Evolutionary conservation across 208 protist species (phyloP).

Genomic region (Trypanosoma conorhini): DNA sequence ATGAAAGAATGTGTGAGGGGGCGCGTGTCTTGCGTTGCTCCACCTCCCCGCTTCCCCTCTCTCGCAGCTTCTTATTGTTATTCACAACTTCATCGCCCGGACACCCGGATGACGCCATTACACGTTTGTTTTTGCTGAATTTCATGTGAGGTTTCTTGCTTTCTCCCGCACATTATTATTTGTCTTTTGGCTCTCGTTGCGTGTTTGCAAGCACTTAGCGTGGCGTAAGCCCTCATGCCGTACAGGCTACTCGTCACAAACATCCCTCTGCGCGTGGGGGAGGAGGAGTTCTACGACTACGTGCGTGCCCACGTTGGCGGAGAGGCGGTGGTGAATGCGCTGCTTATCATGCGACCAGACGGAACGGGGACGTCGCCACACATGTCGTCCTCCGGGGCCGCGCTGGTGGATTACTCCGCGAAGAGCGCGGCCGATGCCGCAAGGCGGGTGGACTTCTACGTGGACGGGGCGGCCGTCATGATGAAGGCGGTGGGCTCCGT

Average conservation of each 20-base stretch:
- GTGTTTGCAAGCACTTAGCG: not conserved
- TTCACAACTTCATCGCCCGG: no score
- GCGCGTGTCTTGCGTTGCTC: no score
- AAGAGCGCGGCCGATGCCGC: conserved; percentile 30
- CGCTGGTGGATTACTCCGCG: conserved; percentile 39
- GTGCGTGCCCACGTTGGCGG: conserved; percentile 33
- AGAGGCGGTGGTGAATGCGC: conserved; percentile 21
- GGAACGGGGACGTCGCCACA: not conserved
- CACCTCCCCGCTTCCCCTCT: no score
- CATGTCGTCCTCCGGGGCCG: conserved; percentile 23
- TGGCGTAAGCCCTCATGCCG: conserved; percentile 11
- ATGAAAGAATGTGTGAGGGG: no score
- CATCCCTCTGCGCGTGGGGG: conserved; percentile 26
- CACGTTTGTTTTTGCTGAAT: no score
- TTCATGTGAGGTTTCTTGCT: no score
- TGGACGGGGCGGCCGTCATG: conserved; percentile 22
- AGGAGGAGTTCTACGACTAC: conserved; percentile 49
- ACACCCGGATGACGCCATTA: no score
- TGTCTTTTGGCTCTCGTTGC: no score
- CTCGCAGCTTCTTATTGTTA: no score
- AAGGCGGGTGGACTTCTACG: conserved; percentile 17
- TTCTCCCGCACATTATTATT: not conserved
- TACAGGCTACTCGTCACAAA: conserved; percentile 38
- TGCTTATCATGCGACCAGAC: conserved; percentile 26
- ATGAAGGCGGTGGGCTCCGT: conserved; percentile 18